These are phyloP conservation scores for Saccharomycopsis sp. DNA, from an alignment of 805 yeast genomes.

Conservation along the genomic window DNA sequence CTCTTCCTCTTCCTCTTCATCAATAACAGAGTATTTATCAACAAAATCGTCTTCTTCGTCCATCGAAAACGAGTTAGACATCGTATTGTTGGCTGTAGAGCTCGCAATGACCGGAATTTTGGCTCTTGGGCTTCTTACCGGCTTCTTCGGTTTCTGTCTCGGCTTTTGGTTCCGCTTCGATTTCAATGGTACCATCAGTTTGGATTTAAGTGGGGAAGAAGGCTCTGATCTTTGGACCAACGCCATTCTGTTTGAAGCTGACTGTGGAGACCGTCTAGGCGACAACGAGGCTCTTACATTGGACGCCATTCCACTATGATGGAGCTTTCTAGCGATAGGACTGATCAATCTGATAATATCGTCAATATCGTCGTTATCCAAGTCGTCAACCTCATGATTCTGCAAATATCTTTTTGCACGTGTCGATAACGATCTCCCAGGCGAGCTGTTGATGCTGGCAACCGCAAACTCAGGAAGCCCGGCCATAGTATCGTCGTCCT, in stretches of 20 bases:
- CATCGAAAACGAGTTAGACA: background rate
- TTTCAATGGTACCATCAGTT: background rate
- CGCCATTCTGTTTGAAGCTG: background rate
- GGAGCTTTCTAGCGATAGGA: slow-evolving; percentile 17
- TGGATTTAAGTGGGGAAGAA: background rate
- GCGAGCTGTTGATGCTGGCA: background rate
- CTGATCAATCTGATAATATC: slow-evolving; percentile 16
- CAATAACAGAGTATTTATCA: background rate
- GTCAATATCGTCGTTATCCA: slow-evolving; percentile 18
- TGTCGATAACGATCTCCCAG: slow-evolving; percentile 2
- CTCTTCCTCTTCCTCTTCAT: background rate
- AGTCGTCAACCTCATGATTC: slow-evolving; percentile 16
- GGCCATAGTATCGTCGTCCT: background rate
- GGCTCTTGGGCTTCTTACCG: no score
- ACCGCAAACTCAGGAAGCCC: background rate
- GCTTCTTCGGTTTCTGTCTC: no score
- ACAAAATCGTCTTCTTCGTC: background rate
- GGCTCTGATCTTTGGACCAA: background rate
- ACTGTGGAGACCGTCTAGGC: background rate
- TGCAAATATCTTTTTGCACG: slow-evolving; percentile 14
- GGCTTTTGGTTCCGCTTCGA: background rate
- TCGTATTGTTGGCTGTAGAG: background rate
- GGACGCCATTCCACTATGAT: background rate
- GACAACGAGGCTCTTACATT: background rate
- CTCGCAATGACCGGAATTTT: background rate